Conservation (phyloP, 192 early-diverging fungal genomes). For the Spizellomyces punctatus region DNA sequence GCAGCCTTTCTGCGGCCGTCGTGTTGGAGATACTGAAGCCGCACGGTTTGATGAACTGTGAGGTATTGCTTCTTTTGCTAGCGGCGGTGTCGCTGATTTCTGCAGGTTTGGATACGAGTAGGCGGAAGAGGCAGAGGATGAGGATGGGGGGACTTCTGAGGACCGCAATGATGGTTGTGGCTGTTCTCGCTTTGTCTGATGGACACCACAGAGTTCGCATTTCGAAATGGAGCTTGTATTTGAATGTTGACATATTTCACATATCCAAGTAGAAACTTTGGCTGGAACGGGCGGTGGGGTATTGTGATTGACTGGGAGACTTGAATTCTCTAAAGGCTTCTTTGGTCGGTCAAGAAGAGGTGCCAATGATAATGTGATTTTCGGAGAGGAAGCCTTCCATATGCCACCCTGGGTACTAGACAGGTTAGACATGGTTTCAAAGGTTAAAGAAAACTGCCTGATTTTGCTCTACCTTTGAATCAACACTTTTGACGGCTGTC, state of each 20-base stretch:
- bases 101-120: too few relatives aligned
- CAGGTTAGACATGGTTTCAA: not conserved
- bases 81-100: too few relatives aligned
- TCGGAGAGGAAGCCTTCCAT: slow-evolving; percentile 60
- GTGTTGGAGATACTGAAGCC: slow-evolving; percentile 7
- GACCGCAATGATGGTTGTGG: not conserved
- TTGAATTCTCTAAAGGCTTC: too few relatives aligned
- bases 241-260: slow-evolving; percentile 33
- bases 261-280: slow-evolving; percentile 28
- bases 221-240: slow-evolving; percentile 10
- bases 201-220: slow-evolving; percentile 66
- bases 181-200: slow-evolving; percentile 15
- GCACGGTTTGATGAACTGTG: not conserved
- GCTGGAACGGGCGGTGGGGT: slow-evolving; percentile 12
- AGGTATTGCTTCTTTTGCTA: not conserved
- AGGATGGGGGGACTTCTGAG: not conserved
- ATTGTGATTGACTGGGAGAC: too few relatives aligned
- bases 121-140: not conserved
- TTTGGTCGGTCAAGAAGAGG: too few relatives aligned
- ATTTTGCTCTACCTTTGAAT: slow-evolving; percentile 9
- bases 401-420: slow-evolving; percentile 10
- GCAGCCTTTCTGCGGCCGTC: slow-evolving; percentile 52
- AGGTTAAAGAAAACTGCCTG: not conserved
- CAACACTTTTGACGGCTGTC: slow-evolving; percentile 9
- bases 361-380: slow-evolving; percentile 54